These are phyloP conservation scores for Neurospora pannonica DNA, from an alignment of 495 filamentous ascomycete species.

Conservation along the genomic window DNA sequence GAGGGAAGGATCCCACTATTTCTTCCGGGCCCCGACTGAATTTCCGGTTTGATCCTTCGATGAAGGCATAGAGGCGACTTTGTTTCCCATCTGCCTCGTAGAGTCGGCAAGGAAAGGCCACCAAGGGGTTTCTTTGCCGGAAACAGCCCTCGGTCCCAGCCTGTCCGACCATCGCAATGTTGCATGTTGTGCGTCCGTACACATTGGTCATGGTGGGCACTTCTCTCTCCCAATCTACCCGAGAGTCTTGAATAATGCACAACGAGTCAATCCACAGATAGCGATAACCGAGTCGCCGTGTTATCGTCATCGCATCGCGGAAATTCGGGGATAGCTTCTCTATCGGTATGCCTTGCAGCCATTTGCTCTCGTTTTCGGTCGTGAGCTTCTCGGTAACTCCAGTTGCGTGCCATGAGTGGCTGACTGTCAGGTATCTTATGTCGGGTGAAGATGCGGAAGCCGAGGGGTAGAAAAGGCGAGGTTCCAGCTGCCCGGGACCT, in stretches of 20 bases:
- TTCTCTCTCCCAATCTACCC: neutral
- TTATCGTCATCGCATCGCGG: constrained; percentile 14
- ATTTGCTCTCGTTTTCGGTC: neutral
- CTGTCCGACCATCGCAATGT: neutral
- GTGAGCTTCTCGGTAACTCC: neutral
- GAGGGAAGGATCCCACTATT: neutral
- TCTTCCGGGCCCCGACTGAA: neutral
- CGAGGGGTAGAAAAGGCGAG: neutral
- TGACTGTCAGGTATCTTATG: neutral
- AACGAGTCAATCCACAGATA: constrained; percentile 18
- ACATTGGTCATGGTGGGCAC: neutral
- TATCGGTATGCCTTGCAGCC: neutral
- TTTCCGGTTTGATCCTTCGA: neutral
- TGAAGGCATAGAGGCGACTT: neutral
- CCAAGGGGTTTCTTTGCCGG: neutral
- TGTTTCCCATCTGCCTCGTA: neutral
- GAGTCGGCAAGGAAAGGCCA: neutral
- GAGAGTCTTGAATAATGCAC: constrained; percentile 16
- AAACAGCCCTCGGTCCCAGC: neutral
- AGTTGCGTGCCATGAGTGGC: neutral
- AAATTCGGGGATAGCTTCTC: neutral
- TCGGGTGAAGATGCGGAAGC: neutral
- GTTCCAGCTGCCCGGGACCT: neutral
- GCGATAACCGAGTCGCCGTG: constrained; percentile 3
- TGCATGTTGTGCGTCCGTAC: neutral